phyloP scores from a whole-genome alignment of 2,329 filamentous ascomycete genomes.

The Ophiocordyceps camponoti-floridani region DNA sequence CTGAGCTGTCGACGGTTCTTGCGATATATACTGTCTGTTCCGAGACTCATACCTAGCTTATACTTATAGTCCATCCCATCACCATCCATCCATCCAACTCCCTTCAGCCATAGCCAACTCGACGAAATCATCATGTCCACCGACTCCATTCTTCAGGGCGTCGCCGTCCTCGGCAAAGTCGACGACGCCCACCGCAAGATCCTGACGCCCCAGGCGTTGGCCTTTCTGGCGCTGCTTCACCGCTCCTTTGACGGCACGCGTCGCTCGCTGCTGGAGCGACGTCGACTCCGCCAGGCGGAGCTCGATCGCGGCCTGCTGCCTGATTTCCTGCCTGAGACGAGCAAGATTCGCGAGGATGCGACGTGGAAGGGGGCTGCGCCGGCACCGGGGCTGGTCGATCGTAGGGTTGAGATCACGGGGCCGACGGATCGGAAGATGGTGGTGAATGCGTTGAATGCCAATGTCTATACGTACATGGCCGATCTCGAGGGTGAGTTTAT shows the following conservation, averaged over 20 bases:
- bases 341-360: constrained; percentile 82
- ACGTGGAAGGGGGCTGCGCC: constrained; percentile 87
- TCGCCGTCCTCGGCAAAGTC: constrained; percentile 67
- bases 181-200: constrained; percentile 74
- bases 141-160: constrained; percentile 70
- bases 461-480: constrained; percentile 99
- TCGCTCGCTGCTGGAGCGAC: constrained; percentile 75
- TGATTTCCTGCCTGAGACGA: constrained; percentile 92
- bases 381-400: constrained; percentile 81
- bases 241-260: constrained; percentile 83
- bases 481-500: constrained; percentile 72
- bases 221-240: constrained; percentile 88
- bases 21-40: too few relatives aligned
- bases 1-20: too few relatives aligned
- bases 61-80: too few relatives aligned
- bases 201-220: constrained; percentile 72
- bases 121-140: constrained; percentile 40
- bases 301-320: constrained; percentile 77
- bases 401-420: constrained; percentile 90
- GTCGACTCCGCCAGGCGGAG: constrained; percentile 74
- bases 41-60: too few relatives aligned
- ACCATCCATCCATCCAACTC: too few relatives aligned
- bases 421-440: constrained; percentile 99
- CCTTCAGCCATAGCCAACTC: too few relatives aligned
- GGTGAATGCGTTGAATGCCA: constrained; percentile 85